A percentile compares a stretch with the other conserved stretches of the same genome.
Conservation (phyloP, 495 filamentous ascomycete species). For the Pseudoneurospora amorphoporcata region DNA sequence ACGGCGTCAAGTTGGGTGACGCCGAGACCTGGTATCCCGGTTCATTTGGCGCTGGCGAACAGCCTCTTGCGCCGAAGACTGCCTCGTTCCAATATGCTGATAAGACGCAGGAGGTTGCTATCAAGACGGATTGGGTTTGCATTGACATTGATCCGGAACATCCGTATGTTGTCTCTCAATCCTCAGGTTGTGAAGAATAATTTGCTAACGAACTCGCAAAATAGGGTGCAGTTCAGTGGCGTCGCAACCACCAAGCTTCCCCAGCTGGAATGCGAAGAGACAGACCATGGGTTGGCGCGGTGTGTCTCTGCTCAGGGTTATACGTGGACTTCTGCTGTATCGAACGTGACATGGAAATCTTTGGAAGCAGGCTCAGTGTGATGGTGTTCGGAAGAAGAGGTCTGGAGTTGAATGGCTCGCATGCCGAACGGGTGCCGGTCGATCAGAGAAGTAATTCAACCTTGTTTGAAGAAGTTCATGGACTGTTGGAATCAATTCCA, state of each 20-base stretch:
- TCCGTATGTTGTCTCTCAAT: slow-evolving; percentile 13
- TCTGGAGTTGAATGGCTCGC: background rate
- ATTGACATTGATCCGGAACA: slow-evolving; percentile 13
- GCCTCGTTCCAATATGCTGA: slow-evolving; percentile 12
- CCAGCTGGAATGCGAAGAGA: background rate
- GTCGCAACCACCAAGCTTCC: slow-evolving; percentile 10
- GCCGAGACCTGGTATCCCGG: slow-evolving; percentile 15
- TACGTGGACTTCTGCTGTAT: background rate
- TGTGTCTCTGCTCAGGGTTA: background rate
- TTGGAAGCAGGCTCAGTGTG: background rate
- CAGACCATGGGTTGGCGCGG: background rate
- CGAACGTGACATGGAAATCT: background rate
- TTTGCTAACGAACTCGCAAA: background rate
- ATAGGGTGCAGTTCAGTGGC: slow-evolving; percentile 16
- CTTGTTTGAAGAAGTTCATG: background rate
- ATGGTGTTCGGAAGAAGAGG: background rate
- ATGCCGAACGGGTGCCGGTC: background rate
- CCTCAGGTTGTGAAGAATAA: background rate
- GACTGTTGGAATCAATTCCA: background rate
- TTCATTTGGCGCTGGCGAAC: slow-evolving; percentile 8
- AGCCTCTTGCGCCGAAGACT: slow-evolving; percentile 8
- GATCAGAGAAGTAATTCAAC: background rate
- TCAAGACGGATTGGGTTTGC: slow-evolving; percentile 20
- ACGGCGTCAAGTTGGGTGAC: background rate
- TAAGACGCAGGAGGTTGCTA: background rate